Percentiles rank a stretch among this genome's conserved stretches.
Conservation (phyloP, 2,329 filamentous ascomycete species). For the Xylaria sp. region DNA sequence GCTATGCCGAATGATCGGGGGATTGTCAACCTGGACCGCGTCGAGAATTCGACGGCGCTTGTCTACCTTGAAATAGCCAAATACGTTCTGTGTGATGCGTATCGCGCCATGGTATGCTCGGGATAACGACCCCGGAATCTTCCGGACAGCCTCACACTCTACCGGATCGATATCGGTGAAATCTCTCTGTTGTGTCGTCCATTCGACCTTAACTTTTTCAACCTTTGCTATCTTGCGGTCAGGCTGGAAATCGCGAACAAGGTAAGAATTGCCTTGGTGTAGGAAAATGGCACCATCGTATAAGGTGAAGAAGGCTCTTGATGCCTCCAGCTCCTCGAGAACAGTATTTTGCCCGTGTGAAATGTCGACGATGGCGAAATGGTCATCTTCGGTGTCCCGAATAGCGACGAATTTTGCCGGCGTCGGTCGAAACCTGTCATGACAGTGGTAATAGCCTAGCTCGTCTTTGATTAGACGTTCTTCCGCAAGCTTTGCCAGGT, state of each 20-base stretch:
- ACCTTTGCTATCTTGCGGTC: conserved; percentile 87
- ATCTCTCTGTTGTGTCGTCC: conserved; percentile 93
- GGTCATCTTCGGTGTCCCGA: conserved; percentile 86
- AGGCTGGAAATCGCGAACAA: conserved; percentile 88
- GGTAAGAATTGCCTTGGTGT: conserved; percentile 92
- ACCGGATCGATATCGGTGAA: conserved; percentile 94
- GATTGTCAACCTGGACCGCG: conserved; percentile 92
- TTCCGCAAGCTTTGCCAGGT: conserved; percentile 75
- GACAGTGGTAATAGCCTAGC: conserved; percentile 88
- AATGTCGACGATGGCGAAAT: conserved; percentile 92
- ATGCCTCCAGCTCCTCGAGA: conserved; percentile 94
- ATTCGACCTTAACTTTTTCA: conserved; percentile 89
- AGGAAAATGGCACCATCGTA: conserved; percentile 98
- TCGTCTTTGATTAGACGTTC: conserved; percentile 80
- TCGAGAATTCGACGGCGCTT: conserved; percentile 86
- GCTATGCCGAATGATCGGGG: conserved; percentile 83
- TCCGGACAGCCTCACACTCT: conserved; percentile 87
- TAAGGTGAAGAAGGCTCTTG: conserved; percentile 92
- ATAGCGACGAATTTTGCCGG: conserved; percentile 88
- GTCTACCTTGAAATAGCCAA: conserved; percentile 98
- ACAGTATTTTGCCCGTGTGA: conserved; percentile 85
- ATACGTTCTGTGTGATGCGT: conserved; percentile 87
- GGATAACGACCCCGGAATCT: conserved; percentile 70
- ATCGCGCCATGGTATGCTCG: conserved; percentile 88
- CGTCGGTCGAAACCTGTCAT: conserved; percentile 85